Base-by-base conservation (phyloP, 2,329 filamentous ascomycete genomes). In the Diaporthe citrichinensis region DNA sequence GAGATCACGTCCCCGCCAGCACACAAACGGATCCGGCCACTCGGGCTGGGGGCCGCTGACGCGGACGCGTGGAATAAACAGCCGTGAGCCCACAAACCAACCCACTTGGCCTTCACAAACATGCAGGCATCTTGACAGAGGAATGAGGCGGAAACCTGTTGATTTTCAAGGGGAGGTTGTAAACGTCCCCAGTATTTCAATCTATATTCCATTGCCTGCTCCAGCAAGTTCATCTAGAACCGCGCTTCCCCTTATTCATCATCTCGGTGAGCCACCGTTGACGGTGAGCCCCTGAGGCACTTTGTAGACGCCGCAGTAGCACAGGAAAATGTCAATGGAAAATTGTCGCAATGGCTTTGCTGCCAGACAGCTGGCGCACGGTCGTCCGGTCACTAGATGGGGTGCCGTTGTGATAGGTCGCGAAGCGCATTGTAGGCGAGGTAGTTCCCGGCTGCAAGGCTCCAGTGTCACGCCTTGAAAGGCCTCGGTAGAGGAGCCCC, bases 151-250 rank as follows among this genome's bases (percentile, higher is more conserved):
- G 31, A n/a, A 41, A 55, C 46, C n/a, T 69, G 23, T 28, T 69
- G 31, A 14, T 23, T 55, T 55, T 25, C 49, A 14, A 55, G 34
- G 49, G n/a, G 49, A 41, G 65, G 34, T n/a, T 55, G 34, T 55
- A 4, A 6, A 9, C 3, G 46, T 53, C 55, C 65, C 65, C 65
- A 69, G 46, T 69, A 39, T 69, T 69, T 55, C 65, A 69, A 69
- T 69, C 65, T 53, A 69, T 69, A 69, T 69, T 65, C 36, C n/a
- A 55, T 41, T 69, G n/a, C 49, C 55, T 69, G 65, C 65, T 69
- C 65, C 65, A 69, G 65, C 65, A 31, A 25, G 15, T 31, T 69
- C 65, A 69, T 69, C 49, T 69, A 14, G 15, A 17, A 14, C 8
- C 15, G 17, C 15, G 17, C 46, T 39, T 23, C 34, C 41, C 46